phyloP scores from a whole-genome alignment of 2,329 filamentous ascomycete species.

The Nothophaeocryptopus gaeumannii region DNA sequence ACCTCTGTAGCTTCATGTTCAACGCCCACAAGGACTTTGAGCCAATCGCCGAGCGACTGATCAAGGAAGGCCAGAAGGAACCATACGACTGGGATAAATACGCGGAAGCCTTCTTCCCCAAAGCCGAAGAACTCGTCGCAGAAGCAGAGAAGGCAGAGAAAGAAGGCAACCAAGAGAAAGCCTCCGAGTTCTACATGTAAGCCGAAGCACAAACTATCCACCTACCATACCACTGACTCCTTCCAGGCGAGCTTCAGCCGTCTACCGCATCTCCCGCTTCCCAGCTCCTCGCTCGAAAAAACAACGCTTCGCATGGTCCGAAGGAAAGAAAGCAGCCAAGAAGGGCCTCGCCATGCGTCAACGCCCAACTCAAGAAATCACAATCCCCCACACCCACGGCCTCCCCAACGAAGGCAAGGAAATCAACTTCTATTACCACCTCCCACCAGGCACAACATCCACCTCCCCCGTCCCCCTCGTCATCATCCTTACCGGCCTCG shows the following conservation, averaged over 20 bases:
- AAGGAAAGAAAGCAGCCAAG: constrained; percentile 63
- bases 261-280: constrained; percentile 73
- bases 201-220: constrained; percentile 13
- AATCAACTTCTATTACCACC: constrained; percentile 65
- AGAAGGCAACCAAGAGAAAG: constrained; percentile 49
- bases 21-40: constrained; percentile 65
- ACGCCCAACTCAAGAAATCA: constrained; percentile 59
- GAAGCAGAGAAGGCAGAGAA: constrained; percentile 52
- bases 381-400: constrained; percentile 57
- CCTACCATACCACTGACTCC: constrained; percentile 8
- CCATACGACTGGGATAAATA: constrained; percentile 62
- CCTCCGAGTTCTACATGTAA: constrained; percentile 60
- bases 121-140: constrained; percentile 55
- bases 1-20: constrained; percentile 61
- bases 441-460: constrained; percentile 49
- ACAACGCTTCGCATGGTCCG: constrained; percentile 62
- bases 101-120: constrained; percentile 59
- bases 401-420: constrained; percentile 50
- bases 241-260: constrained; percentile 59
- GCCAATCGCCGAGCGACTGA: constrained; percentile 64
- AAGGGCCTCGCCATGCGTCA: constrained; percentile 54
- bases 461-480: constrained; percentile 50
- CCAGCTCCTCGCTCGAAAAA: constrained; percentile 51
- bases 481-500: constrained; percentile 58
- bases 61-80: constrained; percentile 61